These are phyloP conservation scores for slime mould (Dictyostelium discoideum) DNA, from an alignment of 78 protist genomes.

Conservation along the genomic window dicty_2.7 NC_007089.4:5010501-5011000, in stretches of 20 bases:
- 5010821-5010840: conserved; percentile 46
- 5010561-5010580: no score
- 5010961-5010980: not conserved
- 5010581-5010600: not conserved
- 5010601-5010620: conserved; percentile 6
- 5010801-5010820: conserved; percentile 49
- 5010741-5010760: conserved; percentile 53
- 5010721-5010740: conserved; percentile 11
- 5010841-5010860: conserved; percentile 29
- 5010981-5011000: not conserved
- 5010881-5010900: conserved; percentile 38
- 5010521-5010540: not conserved
- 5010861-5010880: conserved; percentile 55
- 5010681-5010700: not conserved
- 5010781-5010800: conserved; percentile 61
- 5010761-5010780: conserved; percentile 68
- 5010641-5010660: not conserved
- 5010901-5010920: conserved; percentile 42
- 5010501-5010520: not conserved
- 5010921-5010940: conserved; percentile 15
- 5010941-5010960: not conserved
- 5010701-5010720: conserved; percentile 50
- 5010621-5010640: not conserved
- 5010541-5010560: conserved; percentile 16
- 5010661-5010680: not conserved